A percentile compares a stretch with the other conserved stretches of the same genome.
phyloP scores from a whole-genome alignment of 805 yeast species.

The Trichomonascus vanleenenianus region DNA sequence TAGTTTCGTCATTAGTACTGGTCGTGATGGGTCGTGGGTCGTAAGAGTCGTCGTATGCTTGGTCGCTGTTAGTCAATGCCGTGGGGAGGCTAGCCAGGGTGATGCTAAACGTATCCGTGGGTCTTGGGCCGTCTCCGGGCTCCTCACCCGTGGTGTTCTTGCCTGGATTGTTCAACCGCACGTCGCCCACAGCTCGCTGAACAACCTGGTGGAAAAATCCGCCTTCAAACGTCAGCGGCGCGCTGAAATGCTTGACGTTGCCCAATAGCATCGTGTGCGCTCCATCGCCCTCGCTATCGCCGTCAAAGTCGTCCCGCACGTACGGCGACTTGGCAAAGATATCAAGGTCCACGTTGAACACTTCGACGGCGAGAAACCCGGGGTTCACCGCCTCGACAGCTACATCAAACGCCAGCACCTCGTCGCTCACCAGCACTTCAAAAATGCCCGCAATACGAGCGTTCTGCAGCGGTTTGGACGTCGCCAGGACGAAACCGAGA shows the following conservation, averaged over 20 bases:
- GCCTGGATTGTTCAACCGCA: conserved; percentile 72
- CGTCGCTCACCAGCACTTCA: conserved; percentile 71
- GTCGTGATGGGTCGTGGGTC: neutral
- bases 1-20: neutral
- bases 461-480: conserved; percentile 72
- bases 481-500: conserved; percentile 76
- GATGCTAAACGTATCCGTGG: neutral
- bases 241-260: conserved; percentile 53
- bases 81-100: no score
- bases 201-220: conserved; percentile 61
- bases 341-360: conserved; percentile 67
- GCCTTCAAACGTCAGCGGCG: conserved; percentile 68
- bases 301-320: conserved; percentile 15
- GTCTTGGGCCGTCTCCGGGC: conserved; percentile 13
- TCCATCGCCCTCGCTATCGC: conserved; percentile 16
- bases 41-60: neutral
- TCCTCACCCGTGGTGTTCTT: conserved; percentile 26
- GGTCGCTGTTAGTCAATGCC: no score
- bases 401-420: conserved; percentile 75
- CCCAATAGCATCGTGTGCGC: conserved; percentile 71
- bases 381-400: conserved; percentile 79
- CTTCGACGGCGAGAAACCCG: conserved; percentile 62
- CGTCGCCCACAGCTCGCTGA: conserved; percentile 55
- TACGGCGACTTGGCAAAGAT: conserved; percentile 48
- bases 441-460: conserved; percentile 54